Conservation (phyloP, 225 moss, liverwort and hornwort genomes). For the Polytrichum commune region DNA sequence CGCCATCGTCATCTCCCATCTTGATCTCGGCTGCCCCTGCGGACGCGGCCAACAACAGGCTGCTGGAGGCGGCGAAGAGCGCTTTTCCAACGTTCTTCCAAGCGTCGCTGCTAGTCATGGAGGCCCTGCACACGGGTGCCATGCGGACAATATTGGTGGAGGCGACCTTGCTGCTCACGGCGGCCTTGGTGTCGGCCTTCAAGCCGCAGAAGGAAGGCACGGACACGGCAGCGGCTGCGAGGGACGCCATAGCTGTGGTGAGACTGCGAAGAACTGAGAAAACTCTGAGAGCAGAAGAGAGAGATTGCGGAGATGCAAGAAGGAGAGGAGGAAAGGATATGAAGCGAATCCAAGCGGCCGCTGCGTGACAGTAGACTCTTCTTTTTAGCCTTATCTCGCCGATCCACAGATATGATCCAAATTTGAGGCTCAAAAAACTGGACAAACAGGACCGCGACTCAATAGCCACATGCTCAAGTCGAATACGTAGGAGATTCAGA, state of each 20-base stretch:
- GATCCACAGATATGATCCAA: too few species aligned
- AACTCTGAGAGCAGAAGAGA: too few species aligned
- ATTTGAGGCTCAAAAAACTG: too few species aligned
- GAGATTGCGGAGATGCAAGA: too few species aligned
- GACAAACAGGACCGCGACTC: too few species aligned
- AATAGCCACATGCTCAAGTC: too few species aligned
- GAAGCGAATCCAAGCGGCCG: too few species aligned
- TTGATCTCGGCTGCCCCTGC: constrained; percentile 62
- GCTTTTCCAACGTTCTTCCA: constrained; percentile 61
- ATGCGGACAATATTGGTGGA: constrained; percentile 51
- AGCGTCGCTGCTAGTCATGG: constrained; percentile 33
- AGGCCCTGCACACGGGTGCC: constrained; percentile 38
- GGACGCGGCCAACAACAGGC: constrained; percentile 51
- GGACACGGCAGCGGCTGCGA: constrained; percentile 33
- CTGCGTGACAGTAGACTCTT: too few species aligned
- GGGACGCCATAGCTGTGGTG: constrained; percentile 38
- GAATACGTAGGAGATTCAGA: too few species aligned
- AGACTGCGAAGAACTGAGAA: too few species aligned
- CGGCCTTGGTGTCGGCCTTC: constrained; percentile 50
- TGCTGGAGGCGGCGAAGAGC: constrained; percentile 61
- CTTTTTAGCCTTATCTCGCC: too few species aligned
- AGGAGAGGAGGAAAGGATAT: too few species aligned
- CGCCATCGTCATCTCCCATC: constrained; percentile 65
- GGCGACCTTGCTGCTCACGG: constrained; percentile 21
- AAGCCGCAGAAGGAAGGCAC: constrained; percentile 56